phyloP scores from a whole-genome alignment of 2,329 filamentous ascomycete species.

The Sporothrix mexicana region DNA sequence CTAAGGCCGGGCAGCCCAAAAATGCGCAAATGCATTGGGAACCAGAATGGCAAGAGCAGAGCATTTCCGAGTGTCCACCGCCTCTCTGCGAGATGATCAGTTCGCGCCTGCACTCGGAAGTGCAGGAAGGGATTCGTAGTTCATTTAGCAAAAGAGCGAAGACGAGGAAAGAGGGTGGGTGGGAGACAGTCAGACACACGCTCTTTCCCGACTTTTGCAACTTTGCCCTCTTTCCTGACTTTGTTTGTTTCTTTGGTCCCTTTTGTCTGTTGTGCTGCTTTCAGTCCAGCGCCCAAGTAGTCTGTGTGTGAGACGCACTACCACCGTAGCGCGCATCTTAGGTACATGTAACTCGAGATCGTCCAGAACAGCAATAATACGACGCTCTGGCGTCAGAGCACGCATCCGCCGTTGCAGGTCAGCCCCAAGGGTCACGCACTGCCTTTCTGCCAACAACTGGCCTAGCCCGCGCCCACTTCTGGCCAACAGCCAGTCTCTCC shows the following conservation, averaged over 20 bases:
- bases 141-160: not conserved
- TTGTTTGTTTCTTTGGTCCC: not conserved
- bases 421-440: constrained; percentile 23
- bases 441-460: not conserved
- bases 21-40: not conserved
- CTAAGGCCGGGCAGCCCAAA: not conserved
- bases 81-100: not conserved
- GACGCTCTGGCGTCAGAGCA: constrained; percentile 17
- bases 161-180: not conserved
- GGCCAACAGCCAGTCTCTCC: constrained; percentile 24
- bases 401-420: constrained; percentile 5
- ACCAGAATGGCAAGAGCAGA: not conserved
- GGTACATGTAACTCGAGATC: constrained; percentile 21
- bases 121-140: not conserved
- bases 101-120: constrained; percentile 13
- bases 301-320: constrained; percentile 13
- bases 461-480: constrained; percentile 21
- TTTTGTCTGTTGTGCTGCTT: not conserved
- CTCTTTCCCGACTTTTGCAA: not conserved
- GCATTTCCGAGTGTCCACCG: constrained; percentile 4
- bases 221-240: not conserved
- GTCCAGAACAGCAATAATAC: constrained; percentile 1
- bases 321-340: constrained; percentile 24
- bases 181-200: constrained; percentile 21
- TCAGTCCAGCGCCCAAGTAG: not conserved